phyloP scores from a whole-genome alignment of 164 flowering plant genomes.

The Annona squamosa region DNA sequence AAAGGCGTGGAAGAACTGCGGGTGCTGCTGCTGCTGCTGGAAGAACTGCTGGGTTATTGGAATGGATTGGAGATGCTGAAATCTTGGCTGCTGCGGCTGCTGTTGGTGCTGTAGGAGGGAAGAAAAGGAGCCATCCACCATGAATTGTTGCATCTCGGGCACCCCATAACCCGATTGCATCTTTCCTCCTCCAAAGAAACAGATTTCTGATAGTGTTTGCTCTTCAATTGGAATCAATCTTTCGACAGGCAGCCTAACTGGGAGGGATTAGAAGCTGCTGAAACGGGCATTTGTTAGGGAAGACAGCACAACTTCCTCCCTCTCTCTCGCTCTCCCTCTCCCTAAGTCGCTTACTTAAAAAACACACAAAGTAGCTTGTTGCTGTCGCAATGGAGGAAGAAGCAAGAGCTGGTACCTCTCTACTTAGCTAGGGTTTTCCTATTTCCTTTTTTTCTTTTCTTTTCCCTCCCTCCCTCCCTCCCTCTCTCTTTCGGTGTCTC shows the following conservation, averaged over 20 bases:
- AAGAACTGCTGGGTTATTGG: constrained; percentile 23
- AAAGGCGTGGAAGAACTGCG: constrained; percentile 13
- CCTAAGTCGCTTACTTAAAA: not conserved
- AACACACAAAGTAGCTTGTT: not conserved
- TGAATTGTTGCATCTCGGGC: constrained; percentile 19
- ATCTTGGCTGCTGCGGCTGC: constrained; percentile 7
- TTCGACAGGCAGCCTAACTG: not conserved
- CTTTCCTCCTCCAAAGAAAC: not conserved
- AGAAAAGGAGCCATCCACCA: constrained; percentile 14
- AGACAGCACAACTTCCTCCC: not conserved
- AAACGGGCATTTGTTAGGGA: not conserved
- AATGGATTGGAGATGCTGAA: constrained; percentile 1
- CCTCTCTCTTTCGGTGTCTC: no score
- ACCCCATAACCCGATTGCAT: constrained; percentile 28
- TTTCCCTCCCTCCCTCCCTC: not conserved
- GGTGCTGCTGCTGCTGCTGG: constrained; percentile 16
- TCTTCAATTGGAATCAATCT: not conserved
- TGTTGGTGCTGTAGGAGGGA: constrained; percentile 12
- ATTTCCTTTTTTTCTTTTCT: not conserved
- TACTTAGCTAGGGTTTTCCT: not conserved
- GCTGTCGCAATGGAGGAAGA: not conserved
- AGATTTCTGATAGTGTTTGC: not conserved
- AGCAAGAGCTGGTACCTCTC: not conserved
- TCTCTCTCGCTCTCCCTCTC: not conserved
- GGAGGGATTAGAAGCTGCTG: not conserved